Evolutionary conservation across 148 eudicot genomes (phyloP), one percentile per base, ranked within the genome.

Genomic region (Rhododendron ovatum): DNA sequence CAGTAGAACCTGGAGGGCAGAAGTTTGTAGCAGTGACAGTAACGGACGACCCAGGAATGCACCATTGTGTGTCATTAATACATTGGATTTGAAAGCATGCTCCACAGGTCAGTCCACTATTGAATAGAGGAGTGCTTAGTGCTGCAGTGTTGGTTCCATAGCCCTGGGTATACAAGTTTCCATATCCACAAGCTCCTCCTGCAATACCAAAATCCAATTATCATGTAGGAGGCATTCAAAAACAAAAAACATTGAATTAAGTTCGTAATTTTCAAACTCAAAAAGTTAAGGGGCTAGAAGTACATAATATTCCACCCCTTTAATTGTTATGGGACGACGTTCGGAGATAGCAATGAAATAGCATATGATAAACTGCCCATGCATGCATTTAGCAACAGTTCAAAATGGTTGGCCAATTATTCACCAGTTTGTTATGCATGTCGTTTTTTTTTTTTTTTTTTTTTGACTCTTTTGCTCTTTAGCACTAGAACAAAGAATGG

Each of bases 121-220:
- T 91, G 86, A 91, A 91, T 35, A 91, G 78, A 13, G 90, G 89
- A 0, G 91, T 91, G 85, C 92, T 91, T 1, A 89, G 88, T n/a
- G 92, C 91, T 26, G 91, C 91, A 7, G 91, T 91, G 87, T 83
- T 91, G 11, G 92, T 91, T 15, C 91, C 92, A 55, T 91, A 91
- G 14, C 92, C 92, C 80, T 87, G 86, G 47, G 88, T 89, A 82
- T 91, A 91, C 76, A 91, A 76, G 65, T 89, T 91, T 10, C 92
- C 92, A 69, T 89, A 91, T 10, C 92, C 92, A 84, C 92, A 91
- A 43, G 91, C 92, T 11, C 92, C 92, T 65, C 91, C 92, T 91
- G 51, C 71, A 87, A 53, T 74, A 20, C n/a, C 53, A 43, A 74
- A 75, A 28, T 41, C 45, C 45, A 65, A 2, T n/a, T 13, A 65